Conservation (phyloP, 768 basidiomycete genomes). For the Auricularia cornea region DNA sequence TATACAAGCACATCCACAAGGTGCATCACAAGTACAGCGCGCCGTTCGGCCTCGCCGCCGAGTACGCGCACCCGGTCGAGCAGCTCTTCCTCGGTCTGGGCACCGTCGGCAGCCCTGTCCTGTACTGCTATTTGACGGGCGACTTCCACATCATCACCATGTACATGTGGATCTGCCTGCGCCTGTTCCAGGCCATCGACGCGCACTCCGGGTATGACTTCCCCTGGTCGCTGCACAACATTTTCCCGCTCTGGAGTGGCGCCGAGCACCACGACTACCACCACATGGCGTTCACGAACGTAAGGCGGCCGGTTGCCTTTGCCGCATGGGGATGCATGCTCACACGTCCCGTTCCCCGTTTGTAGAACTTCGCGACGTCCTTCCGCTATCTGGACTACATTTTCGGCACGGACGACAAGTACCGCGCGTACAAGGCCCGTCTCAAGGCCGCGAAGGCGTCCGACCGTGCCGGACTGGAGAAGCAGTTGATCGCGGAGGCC, state of each 20-base stretch:
- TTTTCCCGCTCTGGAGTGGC: constrained; percentile 93
- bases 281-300: constrained; percentile 88
- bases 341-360: constrained; percentile 6
- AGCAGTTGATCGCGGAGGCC: constrained; percentile 55
- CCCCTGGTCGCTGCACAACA: constrained; percentile 92
- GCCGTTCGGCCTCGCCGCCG: constrained; percentile 94
- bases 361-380: constrained; percentile 74
- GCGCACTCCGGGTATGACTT: constrained; percentile 98
- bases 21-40: constrained; percentile 96
- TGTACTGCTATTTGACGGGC: constrained; percentile 70
- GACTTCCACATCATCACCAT: constrained; percentile 89
- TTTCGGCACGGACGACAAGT: constrained; percentile 61
- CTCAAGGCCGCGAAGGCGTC: constrained; percentile 46
- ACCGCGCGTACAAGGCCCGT: constrained; percentile 67
- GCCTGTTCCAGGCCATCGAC: constrained; percentile 87
- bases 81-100: constrained; percentile 91
- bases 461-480: constrained; percentile 48
- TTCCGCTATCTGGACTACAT: constrained; percentile 70
- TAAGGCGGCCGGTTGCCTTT: neutral
- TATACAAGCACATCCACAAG: constrained; percentile 94
- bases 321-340: neutral
- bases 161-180: constrained; percentile 87
- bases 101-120: constrained; percentile 78
- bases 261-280: constrained; percentile 99
- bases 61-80: constrained; percentile 96